phyloP scores from a whole-genome alignment of 306 rosid species.

The Pachyrhizus erosus region DNA sequence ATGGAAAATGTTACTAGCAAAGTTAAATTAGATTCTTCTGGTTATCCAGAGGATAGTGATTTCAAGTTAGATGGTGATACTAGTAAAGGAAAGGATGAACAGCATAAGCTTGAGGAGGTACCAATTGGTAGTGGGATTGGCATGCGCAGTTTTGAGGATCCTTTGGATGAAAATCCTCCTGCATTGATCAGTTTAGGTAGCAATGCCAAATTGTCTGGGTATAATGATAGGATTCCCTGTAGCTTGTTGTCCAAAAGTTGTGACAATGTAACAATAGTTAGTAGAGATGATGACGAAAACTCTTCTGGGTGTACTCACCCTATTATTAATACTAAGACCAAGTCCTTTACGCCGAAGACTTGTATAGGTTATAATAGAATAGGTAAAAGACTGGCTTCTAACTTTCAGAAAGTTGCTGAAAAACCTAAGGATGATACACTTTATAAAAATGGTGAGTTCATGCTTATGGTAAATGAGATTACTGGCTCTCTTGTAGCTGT shows the following conservation, averaged over 20 bases:
- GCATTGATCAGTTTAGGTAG: slow-evolving; percentile 58
- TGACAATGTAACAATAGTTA: slow-evolving; percentile 65
- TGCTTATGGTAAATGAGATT: slow-evolving; percentile 22
- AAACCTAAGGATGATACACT: slow-evolving; percentile 53
- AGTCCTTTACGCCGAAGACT: slow-evolving; percentile 52
- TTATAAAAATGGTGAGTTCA: slow-evolving; percentile 57
- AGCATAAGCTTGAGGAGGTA: slow-evolving; percentile 49
- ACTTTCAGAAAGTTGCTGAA: slow-evolving; percentile 62
- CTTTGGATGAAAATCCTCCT: slow-evolving; percentile 56
- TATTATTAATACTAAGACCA: slow-evolving; percentile 46
- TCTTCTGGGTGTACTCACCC: slow-evolving; percentile 75
- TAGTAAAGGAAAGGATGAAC: slow-evolving; percentile 48
- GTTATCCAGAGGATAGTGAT: slow-evolving; percentile 47
- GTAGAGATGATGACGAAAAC: slow-evolving; percentile 95
- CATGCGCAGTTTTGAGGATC: slow-evolving; percentile 55
- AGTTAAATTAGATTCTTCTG: slow-evolving; percentile 49
- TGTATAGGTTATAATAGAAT: slow-evolving; percentile 60
- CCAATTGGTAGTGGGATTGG: slow-evolving; percentile 44
- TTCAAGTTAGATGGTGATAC: slow-evolving; percentile 54
- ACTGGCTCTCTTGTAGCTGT: not conserved
- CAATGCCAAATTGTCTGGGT: slow-evolving; percentile 54
- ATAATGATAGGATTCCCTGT: slow-evolving; percentile 49
- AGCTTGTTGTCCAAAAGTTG: slow-evolving; percentile 54
- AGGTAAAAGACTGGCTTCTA: slow-evolving; percentile 69
- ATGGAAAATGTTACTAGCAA: slow-evolving; percentile 48